Evolutionary conservation across 2,329 filamentous ascomycete species (phyloP).

Genomic region (Talaromyces pinophilus): DNA sequence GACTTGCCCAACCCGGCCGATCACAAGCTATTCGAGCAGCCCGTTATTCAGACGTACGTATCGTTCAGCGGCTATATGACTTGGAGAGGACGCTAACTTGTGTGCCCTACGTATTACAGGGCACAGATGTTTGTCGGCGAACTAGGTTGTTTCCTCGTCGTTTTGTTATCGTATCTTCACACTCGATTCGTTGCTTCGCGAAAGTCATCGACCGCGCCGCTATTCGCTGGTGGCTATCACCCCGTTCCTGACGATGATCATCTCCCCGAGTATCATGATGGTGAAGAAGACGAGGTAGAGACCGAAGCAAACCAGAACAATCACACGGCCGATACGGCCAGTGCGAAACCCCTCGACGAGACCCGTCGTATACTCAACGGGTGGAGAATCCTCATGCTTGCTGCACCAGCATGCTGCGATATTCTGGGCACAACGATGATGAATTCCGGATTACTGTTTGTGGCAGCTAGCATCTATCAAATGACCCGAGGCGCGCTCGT

Average conservation of each 20-base stretch:
- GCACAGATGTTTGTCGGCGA: conserved; percentile 98
- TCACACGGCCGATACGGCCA: conserved; percentile 29
- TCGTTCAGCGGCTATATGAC: conserved; percentile 23
- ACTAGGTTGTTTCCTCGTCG: conserved; percentile 91
- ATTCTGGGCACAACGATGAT: conserved; percentile 94
- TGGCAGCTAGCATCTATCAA: conserved; percentile 95
- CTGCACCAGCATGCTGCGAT: conserved; percentile 87
- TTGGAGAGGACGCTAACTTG: not conserved
- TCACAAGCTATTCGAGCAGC: conserved; percentile 81
- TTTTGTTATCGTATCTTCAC: conserved; percentile 69
- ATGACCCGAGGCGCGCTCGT: conserved; percentile 96
- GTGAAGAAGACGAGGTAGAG: conserved; percentile 29
- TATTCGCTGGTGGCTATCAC: conserved; percentile 62
- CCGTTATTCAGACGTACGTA: conserved; percentile 80
- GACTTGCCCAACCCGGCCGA: conserved; percentile 66
- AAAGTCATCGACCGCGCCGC: conserved; percentile 43
- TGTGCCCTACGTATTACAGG: conserved; percentile 30
- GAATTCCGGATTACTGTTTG: conserved; percentile 92
- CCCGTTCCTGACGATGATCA: conserved; percentile 58
- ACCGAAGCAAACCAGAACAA: not conserved
- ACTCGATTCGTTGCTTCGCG: conserved; percentile 53
- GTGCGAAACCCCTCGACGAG: conserved; percentile 55
- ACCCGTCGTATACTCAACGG: conserved; percentile 65
- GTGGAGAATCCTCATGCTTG: conserved; percentile 70
- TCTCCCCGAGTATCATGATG: conserved; percentile 43